Conservation (phyloP, 164 flowering plant species). For the Stephania japonica region DNA sequence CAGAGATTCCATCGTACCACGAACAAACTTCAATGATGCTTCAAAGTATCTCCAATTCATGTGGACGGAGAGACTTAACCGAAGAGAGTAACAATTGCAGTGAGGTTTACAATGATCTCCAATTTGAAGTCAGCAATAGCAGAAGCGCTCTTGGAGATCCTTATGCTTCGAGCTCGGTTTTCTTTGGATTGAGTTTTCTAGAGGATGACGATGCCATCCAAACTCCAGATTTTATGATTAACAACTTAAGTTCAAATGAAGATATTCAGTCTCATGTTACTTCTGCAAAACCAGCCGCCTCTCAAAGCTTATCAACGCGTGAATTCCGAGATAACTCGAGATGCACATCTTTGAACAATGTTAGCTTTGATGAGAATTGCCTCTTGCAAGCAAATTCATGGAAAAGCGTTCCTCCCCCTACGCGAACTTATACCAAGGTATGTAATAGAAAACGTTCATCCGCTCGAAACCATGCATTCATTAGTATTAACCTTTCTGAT, state of each 20-base stretch:
- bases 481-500: too few relatives aligned
- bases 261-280: conserved; percentile 94
- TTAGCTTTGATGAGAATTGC: conserved; percentile 59
- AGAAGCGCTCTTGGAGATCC: conserved; percentile 58
- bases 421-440: conserved; percentile 95
- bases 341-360: conserved; percentile 81
- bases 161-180: conserved; percentile 49
- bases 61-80: conserved; percentile 40
- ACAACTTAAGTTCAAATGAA: conserved; percentile 65
- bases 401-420: conserved; percentile 67
- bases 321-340: conserved; percentile 76
- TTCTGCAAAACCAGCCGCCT: conserved; percentile 62
- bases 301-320: conserved; percentile 61
- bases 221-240: conserved; percentile 51
- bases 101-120: conserved; percentile 43
- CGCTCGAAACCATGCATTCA: too few relatives aligned
- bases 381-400: conserved; percentile 62
- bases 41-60: conserved; percentile 30
- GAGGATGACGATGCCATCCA: conserved; percentile 42
- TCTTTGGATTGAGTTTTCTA: conserved; percentile 48
- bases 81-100: conserved; percentile 53
- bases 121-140: conserved; percentile 14
- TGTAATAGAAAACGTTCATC: background rate
- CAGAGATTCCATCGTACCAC: conserved; percentile 27
- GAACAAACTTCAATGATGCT: conserved; percentile 30